Evolutionary conservation across 805 yeast species (phyloP).

Genomic region (Kazachstania africana): DNA sequence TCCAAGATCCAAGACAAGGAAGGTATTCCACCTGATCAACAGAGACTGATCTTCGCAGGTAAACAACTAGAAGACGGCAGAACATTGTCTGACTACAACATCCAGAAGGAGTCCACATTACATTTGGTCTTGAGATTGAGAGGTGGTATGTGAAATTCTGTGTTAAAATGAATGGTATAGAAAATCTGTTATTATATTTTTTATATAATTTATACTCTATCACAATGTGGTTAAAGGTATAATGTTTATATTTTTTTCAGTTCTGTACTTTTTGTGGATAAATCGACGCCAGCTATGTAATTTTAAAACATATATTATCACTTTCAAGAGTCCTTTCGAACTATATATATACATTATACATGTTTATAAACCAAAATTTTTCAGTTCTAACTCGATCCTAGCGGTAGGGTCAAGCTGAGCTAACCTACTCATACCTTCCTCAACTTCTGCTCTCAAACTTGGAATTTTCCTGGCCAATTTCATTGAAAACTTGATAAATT

Average conservation of each 20-base stretch:
- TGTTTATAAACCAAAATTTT: conserved; percentile 10
- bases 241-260: too few species aligned
- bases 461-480: conserved; percentile 11
- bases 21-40: conserved; percentile 66
- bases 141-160: conserved; percentile 42
- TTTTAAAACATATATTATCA: too few species aligned
- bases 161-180: background rate
- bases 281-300: too few species aligned
- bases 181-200: too few species aligned
- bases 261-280: too few species aligned
- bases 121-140: conserved; percentile 64
- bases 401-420: conserved; percentile 33
- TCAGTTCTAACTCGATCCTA: conserved; percentile 31
- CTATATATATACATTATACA: too few species aligned
- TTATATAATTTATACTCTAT: too few species aligned
- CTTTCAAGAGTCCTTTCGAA: too few species aligned
- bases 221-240: too few species aligned
- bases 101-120: conserved; percentile 58
- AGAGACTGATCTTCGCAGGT: conserved; percentile 60
- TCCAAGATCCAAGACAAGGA: conserved; percentile 63
- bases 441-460: conserved; percentile 9
- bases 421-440: conserved; percentile 16
- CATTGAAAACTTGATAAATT: conserved; percentile 31
- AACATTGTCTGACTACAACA: conserved; percentile 61
- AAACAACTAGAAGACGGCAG: conserved; percentile 63